Percentiles rank a stretch among this genome's conserved stretches.
Evolutionary conservation across 2,329 filamentous ascomycete genomes (phyloP).

Genomic region (Pyrenophora seminiperda): DNA sequence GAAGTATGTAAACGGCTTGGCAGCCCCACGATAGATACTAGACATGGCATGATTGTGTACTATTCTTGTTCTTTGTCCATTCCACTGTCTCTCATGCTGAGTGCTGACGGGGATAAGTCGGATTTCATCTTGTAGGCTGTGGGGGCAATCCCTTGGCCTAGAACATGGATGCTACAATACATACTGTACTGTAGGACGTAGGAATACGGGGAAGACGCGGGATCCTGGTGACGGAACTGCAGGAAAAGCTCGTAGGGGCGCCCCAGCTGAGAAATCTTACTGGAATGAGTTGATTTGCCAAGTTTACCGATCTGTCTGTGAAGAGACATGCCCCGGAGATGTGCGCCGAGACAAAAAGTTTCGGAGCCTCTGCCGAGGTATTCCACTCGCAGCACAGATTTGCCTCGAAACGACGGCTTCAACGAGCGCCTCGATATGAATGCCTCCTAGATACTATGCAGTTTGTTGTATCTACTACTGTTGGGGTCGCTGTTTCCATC

Average conservation of each 20-base stretch:
- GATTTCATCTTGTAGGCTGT: not conserved
- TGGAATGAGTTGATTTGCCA: not conserved
- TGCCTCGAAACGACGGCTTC: too few species aligned
- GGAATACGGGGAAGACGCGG: not conserved
- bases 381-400: too few species aligned
- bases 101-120: slow-evolving; percentile 1
- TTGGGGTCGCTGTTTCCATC: too few species aligned
- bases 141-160: not conserved
- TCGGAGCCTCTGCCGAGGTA: too few species aligned
- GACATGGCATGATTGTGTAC: not conserved
- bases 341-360: too few species aligned
- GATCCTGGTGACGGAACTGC: not conserved
- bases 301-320: too few species aligned
- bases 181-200: too few species aligned
- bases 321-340: too few species aligned
- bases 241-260: slow-evolving; percentile 1
- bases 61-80: not conserved
- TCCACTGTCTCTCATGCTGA: not conserved
- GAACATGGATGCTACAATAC: not conserved
- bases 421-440: too few species aligned
- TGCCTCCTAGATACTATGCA: too few species aligned
- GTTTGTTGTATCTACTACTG: too few species aligned
- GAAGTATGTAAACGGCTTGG: too few species aligned
- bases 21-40: not conserved
- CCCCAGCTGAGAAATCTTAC: not conserved